Evolutionary conservation across 345 rosid genomes (phyloP).

Genomic region (Excoecaria agallocha): DNA sequence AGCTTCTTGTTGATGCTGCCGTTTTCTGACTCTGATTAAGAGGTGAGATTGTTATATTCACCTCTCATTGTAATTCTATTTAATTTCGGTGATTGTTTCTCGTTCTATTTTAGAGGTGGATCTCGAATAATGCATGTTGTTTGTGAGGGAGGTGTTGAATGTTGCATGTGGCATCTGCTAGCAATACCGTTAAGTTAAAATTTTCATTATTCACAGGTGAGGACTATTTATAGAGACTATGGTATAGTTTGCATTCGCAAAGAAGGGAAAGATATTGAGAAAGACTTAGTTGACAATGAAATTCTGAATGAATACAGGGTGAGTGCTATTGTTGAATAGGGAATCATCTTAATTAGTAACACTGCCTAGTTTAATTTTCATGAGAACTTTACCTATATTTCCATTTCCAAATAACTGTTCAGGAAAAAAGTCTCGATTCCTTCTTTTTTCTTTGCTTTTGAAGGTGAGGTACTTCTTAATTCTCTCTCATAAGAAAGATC

Average conservation of each 20-base stretch:
- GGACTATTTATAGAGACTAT: slow-evolving; percentile 59
- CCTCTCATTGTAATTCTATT: too few relatives aligned
- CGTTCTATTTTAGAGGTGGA: too few relatives aligned
- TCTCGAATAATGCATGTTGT: neutral
- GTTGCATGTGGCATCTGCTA: neutral
- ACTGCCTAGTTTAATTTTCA: too few relatives aligned
- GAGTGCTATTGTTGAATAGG: too few relatives aligned
- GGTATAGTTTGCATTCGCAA: slow-evolving; percentile 86
- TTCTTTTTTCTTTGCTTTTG: neutral
- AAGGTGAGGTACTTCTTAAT: too few relatives aligned
- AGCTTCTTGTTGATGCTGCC: too few relatives aligned
- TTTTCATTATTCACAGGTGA: slow-evolving; percentile 40
- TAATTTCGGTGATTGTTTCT: too few relatives aligned
- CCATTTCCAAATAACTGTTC: neutral
- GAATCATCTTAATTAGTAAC: too few relatives aligned
- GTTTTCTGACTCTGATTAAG: too few relatives aligned
- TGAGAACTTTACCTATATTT: neutral
- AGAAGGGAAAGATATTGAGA: slow-evolving; percentile 72
- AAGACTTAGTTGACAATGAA: too few relatives aligned
- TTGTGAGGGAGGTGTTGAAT: neutral
- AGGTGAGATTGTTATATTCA: too few relatives aligned
- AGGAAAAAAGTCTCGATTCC: neutral
- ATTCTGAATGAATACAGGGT: too few relatives aligned
- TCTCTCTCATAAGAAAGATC: neutral
- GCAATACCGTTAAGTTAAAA: neutral